A percentile compares a stretch with the other conserved stretches of the same genome.
Evolutionary conservation across 1,284 basidiomycete species (phyloP).

Genomic region (Polyporus tsugae): DNA sequence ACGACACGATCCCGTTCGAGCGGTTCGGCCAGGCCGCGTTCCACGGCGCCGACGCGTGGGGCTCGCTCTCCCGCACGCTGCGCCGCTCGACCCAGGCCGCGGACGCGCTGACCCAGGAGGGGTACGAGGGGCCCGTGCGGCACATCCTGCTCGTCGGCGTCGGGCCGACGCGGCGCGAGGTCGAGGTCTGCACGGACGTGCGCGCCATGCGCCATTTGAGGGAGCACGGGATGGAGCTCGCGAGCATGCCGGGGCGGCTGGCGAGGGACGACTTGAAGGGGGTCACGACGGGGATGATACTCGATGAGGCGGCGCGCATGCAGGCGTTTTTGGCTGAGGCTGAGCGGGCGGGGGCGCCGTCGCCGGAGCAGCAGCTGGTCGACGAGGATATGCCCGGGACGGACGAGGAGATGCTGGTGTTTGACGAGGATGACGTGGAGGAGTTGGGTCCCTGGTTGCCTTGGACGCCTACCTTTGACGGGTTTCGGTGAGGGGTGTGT

Average conservation of each 20-base stretch:
- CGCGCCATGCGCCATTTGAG: neutral
- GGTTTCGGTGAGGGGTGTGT: neutral
- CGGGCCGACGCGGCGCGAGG: neutral
- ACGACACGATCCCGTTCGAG: neutral
- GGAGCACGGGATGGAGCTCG: neutral
- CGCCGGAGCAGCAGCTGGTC: neutral
- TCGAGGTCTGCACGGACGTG: neutral
- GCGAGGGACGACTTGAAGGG: neutral
- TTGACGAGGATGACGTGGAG: neutral
- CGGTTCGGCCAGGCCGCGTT: conserved; percentile 10
- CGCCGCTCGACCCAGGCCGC: neutral
- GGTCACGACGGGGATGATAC: neutral
- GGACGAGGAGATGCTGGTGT: neutral
- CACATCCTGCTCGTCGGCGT: neutral
- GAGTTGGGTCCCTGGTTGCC: conserved; percentile 4
- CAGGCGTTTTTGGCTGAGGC: neutral
- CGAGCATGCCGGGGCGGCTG: neutral
- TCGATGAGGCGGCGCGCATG: neutral
- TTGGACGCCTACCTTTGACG: neutral
- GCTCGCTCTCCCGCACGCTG: neutral
- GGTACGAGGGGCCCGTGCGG: neutral
- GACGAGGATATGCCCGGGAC: neutral
- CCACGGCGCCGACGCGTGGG: conserved; percentile 5
- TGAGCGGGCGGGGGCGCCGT: neutral
- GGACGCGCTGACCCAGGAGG: neutral